A percentile compares a stretch with the other conserved stretches of the same genome.
Evolutionary conservation across 176 grass and related monocot species (phyloP).

Genomic region (Oryza rufipogon): DNA sequence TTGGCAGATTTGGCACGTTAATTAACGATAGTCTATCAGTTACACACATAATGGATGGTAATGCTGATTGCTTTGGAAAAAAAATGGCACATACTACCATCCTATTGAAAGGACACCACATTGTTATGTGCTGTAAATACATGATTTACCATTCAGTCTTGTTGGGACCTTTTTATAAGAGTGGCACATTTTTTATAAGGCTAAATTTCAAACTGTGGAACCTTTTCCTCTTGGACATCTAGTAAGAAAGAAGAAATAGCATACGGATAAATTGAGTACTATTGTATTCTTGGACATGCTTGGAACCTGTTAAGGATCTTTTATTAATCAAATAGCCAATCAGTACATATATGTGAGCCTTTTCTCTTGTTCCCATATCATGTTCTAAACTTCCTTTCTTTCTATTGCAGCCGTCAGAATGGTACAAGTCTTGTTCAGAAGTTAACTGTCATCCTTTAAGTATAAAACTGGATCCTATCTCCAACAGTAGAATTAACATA

Average conservation of each 20-base stretch:
- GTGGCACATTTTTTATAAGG: background rate
- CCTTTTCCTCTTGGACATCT: background rate
- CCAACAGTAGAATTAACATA: background rate
- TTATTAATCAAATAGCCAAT: background rate
- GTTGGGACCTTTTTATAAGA: background rate
- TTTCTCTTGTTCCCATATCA: background rate
- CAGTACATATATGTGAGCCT: slow-evolving; percentile 6
- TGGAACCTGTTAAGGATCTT: background rate
- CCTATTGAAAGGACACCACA: background rate
- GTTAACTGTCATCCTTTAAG: background rate
- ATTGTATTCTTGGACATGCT: background rate
- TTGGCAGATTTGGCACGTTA: slow-evolving; percentile 14
- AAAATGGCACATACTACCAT: background rate
- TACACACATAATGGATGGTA: background rate
- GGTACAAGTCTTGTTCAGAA: slow-evolving; percentile 35
- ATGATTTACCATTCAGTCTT: too few species aligned
- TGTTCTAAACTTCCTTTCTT: background rate
- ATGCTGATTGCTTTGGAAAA: background rate
- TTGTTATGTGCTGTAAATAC: too few species aligned
- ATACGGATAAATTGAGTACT: background rate
- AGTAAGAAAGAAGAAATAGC: background rate
- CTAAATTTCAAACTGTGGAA: background rate
- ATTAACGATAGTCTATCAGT: background rate
- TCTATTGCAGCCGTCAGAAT: slow-evolving; percentile 30
- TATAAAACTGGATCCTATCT: background rate